Evolutionary conservation across 495 filamentous ascomycete species (phyloP), one percentile per base, ranked within the genome.

Genomic region (Choiromyces venosus): DNA sequence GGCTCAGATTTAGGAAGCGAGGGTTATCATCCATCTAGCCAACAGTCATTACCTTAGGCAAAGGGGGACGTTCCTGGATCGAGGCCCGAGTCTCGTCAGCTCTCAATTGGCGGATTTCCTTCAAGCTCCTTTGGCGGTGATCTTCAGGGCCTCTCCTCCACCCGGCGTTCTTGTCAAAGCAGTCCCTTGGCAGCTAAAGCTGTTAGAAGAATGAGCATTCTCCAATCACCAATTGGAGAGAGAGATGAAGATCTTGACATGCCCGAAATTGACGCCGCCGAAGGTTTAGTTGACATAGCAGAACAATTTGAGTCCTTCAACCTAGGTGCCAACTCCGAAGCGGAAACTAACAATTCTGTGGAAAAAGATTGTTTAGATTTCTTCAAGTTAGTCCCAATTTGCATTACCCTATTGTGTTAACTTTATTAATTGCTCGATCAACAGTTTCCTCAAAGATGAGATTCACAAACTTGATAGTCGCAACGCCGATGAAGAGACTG

Each of bases 281-380:
- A 66, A 61, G 52, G 52, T 33, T 61, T 61, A 29, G 25, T 72
- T 68, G 21, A 37, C 25, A 61, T 40, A 19, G 33, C 1, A 18
- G 73, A 46, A 65, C 70, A 35, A 79, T 65, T 65, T 69, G 61
- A 29, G 25, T 6, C 25, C 52, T 33, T 61, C 52, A 61, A 33
- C 12, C 19, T 19, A 75, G 78, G 72, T 19, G 84, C 84, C 29
- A 78, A 74, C 25, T 83, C 85, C 19, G 84, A 84, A 70, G 85
- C 83, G n/a, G 83, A 86, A 68, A 83, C 82, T 9, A 82, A 82
- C 12, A 79, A 77, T 39, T 84, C 81, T 2, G 85, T 91, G 21
- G 87, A 91, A 76, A 82, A 82, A 46, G 88, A 91, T 78, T 86
- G 85, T 64, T 70, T 82, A 33, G 89, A 91, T 79, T 91, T 91